Conservation (phyloP, 805 yeast species). For the Scheffersomyces stipitis region DNA sequence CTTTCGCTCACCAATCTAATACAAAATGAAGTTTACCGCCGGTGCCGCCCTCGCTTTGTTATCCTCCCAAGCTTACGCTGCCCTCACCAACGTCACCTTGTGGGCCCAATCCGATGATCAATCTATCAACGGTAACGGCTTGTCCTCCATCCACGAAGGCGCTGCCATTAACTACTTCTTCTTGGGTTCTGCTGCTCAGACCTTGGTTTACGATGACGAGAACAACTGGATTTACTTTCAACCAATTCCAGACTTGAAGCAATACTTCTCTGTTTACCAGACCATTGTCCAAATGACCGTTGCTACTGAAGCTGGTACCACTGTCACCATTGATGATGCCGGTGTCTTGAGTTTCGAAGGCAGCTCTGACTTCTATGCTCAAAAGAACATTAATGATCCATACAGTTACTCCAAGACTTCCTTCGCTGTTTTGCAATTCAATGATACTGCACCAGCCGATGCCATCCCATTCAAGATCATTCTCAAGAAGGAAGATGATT, state of each 20-base stretch:
- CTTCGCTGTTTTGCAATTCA: slow-evolving; percentile 19
- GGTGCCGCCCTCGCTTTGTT: slow-evolving; percentile 5
- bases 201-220: slow-evolving; percentile 18
- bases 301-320: slow-evolving; percentile 5
- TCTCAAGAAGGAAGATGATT: slow-evolving; percentile 1
- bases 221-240: not conserved
- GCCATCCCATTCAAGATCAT: slow-evolving; percentile 16
- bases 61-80: slow-evolving; percentile 5
- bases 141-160: slow-evolving; percentile 36
- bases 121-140: slow-evolving; percentile 5
- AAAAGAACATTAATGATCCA: slow-evolving; percentile 45
- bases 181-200: slow-evolving; percentile 20
- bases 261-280: slow-evolving; percentile 1
- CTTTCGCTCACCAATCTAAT: too few relatives aligned
- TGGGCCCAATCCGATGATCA: slow-evolving; percentile 1
- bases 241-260: not conserved
- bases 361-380: slow-evolving; percentile 36
- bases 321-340: slow-evolving; percentile 13
- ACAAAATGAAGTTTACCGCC: slow-evolving; percentile 6
- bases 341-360: slow-evolving; percentile 29
- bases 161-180: slow-evolving; percentile 45
- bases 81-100: slow-evolving; percentile 2
- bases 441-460: slow-evolving; percentile 24
- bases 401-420: slow-evolving; percentile 32
- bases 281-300: slow-evolving; percentile 12